Percentiles rank a stretch among this genome's conserved stretches.
Evolutionary conservation across 179 eudicot species (phyloP).

Genomic region (Spergularia azorica): DNA sequence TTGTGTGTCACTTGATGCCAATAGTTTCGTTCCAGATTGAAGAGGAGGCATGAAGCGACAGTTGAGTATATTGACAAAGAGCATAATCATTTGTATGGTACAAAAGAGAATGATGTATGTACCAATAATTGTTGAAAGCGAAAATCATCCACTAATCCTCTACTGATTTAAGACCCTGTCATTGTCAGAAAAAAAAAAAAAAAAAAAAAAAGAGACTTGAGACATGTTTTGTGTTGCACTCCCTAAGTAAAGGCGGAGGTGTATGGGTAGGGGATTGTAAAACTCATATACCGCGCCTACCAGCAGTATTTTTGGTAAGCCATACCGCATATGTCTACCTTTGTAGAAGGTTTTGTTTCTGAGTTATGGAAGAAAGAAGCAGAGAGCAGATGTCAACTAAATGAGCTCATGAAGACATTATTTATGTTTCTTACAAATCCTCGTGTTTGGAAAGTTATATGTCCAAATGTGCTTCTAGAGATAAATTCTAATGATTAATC

Average conservation of each 20-base stretch:
- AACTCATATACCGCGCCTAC: constrained; percentile 72
- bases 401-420: constrained; percentile 11
- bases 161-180: too few relatives aligned
- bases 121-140: neutral
- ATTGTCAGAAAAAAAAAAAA: too few relatives aligned
- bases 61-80: constrained; percentile 33
- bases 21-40: constrained; percentile 58
- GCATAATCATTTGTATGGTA: constrained; percentile 44
- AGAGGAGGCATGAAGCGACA: constrained; percentile 31
- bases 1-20: constrained; percentile 67
- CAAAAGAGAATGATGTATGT: too few relatives aligned
- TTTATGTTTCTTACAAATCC: constrained; percentile 30
- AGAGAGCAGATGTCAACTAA: constrained; percentile 35
- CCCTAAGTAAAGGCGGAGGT: neutral
- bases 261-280: constrained; percentile 54
- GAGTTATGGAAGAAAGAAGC: constrained; percentile 43
- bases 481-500: constrained; percentile 35
- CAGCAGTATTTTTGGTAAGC: constrained; percentile 43
- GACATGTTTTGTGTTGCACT: neutral
- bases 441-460: constrained; percentile 34
- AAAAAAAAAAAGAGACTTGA: too few relatives aligned
- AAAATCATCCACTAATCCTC: neutral
- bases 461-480: constrained; percentile 49
- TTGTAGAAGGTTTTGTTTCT: constrained; percentile 36
- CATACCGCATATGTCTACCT: constrained; percentile 35